A percentile compares a stretch with the other conserved stretches of the same genome.
Evolutionary conservation across 306 rosid species (phyloP).

Genomic region (Malus asiatica): DNA sequence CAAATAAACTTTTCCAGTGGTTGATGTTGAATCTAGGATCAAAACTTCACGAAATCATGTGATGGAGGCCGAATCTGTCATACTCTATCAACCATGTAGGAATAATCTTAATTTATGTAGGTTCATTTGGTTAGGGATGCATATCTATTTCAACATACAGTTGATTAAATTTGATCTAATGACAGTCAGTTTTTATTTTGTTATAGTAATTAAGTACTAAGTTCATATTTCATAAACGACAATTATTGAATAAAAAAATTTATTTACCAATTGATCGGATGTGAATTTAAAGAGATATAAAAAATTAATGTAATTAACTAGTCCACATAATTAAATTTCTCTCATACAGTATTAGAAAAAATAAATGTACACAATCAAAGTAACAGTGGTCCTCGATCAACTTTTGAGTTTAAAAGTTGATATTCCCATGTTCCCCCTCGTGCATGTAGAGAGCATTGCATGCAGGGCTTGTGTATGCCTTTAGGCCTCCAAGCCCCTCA

Average conservation of each 20-base stretch:
- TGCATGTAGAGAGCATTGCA: not conserved
- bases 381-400: not conserved
- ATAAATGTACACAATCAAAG: not conserved
- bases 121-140: not conserved
- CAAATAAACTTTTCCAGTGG: not conserved
- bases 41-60: not conserved
- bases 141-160: no score
- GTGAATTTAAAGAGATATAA: not conserved
- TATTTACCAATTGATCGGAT: not conserved
- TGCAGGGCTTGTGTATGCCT: constrained; percentile 16
- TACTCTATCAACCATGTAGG: not conserved
- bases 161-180: not conserved
- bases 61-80: not conserved
- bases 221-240: not conserved
- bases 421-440: not conserved
- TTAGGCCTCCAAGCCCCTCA: constrained; percentile 31
- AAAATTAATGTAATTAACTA: no score
- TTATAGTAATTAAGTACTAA: not conserved
- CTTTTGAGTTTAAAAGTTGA: not conserved
- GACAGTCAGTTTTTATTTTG: not conserved
- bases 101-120: not conserved
- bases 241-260: not conserved
- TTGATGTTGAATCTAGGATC: not conserved
- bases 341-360: not conserved
- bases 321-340: no score